Evolutionary conservation across 768 basidiomycete genomes (phyloP).

Genomic region (Mycena rebaudengoi): DNA sequence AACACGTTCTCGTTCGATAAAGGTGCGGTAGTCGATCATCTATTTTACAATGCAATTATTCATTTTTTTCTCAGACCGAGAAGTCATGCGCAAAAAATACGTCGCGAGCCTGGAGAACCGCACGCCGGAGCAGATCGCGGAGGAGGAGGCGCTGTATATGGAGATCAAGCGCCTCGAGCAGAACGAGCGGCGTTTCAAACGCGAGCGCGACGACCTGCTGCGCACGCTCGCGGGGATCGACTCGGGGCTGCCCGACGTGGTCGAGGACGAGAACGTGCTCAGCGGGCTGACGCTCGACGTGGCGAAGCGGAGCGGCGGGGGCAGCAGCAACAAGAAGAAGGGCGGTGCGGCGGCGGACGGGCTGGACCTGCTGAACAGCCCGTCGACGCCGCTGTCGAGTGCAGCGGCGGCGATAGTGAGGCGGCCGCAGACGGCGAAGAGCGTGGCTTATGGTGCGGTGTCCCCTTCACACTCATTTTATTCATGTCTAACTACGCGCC

Average conservation of each 20-base stretch:
- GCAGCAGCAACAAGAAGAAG: constrained; percentile 73
- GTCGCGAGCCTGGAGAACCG: constrained; percentile 86
- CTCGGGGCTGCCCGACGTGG: constrained; percentile 80
- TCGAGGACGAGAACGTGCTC: constrained; percentile 69
- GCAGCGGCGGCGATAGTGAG: constrained; percentile 42
- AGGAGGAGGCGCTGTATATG: constrained; percentile 94
- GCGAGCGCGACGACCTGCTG: constrained; percentile 88
- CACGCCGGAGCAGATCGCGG: constrained; percentile 88
- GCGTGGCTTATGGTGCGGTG: constrained; percentile 63
- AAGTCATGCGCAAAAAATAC: constrained; percentile 88
- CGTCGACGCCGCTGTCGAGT: constrained; percentile 54
- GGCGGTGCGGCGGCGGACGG: constrained; percentile 42
- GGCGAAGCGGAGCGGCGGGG: too few relatives aligned
- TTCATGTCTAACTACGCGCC: too few relatives aligned
- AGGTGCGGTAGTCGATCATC: constrained; percentile 52
- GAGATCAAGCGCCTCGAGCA: constrained; percentile 97
- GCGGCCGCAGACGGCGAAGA: constrained; percentile 59
- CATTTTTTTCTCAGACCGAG: constrained; percentile 67
- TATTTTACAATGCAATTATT: background rate
- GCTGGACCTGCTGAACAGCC: constrained; percentile 61
- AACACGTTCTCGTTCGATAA: constrained; percentile 88
- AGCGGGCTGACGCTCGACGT: constrained; percentile 55
- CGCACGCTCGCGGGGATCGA: constrained; percentile 87
- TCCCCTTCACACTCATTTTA: too few relatives aligned
- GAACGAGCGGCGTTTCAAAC: constrained; percentile 86